Evolutionary conservation across 129 eudicot species (phyloP).

Genomic region (Deinandra increscens): DNA sequence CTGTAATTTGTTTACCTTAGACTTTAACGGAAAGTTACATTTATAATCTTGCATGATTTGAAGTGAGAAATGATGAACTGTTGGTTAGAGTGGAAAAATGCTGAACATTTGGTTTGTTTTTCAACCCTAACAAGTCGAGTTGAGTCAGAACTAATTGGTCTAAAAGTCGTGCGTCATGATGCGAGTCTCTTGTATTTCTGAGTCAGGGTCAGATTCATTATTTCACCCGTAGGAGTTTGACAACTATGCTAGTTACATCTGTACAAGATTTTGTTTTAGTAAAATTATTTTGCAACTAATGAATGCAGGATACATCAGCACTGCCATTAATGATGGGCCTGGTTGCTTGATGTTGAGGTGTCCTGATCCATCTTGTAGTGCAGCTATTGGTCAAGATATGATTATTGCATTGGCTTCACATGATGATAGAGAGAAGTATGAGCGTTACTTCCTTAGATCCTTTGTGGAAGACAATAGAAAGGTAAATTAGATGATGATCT

Average conservation of each 20-base stretch:
- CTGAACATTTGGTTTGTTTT: neutral
- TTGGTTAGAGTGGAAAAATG: neutral
- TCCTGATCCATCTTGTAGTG: constrained; percentile 94
- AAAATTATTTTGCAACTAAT: constrained; percentile 5
- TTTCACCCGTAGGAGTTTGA: neutral
- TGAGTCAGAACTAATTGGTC: neutral
- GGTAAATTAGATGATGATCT: constrained; percentile 33
- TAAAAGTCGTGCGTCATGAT: neutral
- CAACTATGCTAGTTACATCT: neutral
- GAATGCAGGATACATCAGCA: constrained; percentile 66
- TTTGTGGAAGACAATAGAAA: constrained; percentile 78
- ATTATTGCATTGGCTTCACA: constrained; percentile 46
- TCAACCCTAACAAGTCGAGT: neutral
- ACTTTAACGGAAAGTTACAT: neutral
- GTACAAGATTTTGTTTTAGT: neutral
- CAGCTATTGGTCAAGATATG: constrained; percentile 95
- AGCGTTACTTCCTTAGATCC: constrained; percentile 74
- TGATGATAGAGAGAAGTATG: constrained; percentile 68
- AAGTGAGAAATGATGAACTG: neutral
- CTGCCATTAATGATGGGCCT: constrained; percentile 89
- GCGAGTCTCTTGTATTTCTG: neutral
- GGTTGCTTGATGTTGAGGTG: constrained; percentile 94
- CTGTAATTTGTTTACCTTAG: neutral
- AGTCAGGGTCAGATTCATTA: neutral
- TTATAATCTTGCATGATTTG: neutral